Conservation (phyloP, 2,329 filamentous ascomycete genomes). For the Microsporum audouinii region DNA sequence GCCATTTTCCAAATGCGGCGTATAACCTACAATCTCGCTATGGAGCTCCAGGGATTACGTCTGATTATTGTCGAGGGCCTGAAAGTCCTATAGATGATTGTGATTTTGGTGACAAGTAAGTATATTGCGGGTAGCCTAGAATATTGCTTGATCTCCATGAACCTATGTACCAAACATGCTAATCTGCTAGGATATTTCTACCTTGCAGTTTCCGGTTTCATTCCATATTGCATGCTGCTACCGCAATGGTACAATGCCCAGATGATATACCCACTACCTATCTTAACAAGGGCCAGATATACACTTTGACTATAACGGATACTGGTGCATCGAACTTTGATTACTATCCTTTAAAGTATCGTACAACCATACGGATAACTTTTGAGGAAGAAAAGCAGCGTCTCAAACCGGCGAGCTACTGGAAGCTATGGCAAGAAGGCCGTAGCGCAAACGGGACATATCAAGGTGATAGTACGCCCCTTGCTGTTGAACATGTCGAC, state of each 20-base stretch:
- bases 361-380: conserved; percentile 87
- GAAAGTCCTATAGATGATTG: background rate
- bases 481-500: conserved; percentile 93
- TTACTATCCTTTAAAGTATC: conserved; percentile 56
- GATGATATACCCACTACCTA: conserved; percentile 97
- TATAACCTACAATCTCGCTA: background rate
- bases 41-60: background rate
- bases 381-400: conserved; percentile 95
- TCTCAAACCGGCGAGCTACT: conserved; percentile 70
- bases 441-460: conserved; percentile 92
- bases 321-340: conserved; percentile 51
- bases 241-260: conserved; percentile 68
- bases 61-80: background rate
- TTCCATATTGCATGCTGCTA: conserved; percentile 81
- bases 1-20: background rate
- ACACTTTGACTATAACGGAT: conserved; percentile 74
- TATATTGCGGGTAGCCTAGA: background rate
- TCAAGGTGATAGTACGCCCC: conserved; percentile 74
- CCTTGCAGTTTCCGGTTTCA: conserved; percentile 52
- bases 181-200: background rate
- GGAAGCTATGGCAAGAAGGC: conserved; percentile 93
- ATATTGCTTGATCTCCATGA: background rate
- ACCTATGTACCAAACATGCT: conserved; percentile 15
- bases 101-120: background rate
- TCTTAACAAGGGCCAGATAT: conserved; percentile 93